Evolutionary conservation across 192 early-diverging fungal genomes (phyloP).

Genomic region (Oehlia diaphana): DNA sequence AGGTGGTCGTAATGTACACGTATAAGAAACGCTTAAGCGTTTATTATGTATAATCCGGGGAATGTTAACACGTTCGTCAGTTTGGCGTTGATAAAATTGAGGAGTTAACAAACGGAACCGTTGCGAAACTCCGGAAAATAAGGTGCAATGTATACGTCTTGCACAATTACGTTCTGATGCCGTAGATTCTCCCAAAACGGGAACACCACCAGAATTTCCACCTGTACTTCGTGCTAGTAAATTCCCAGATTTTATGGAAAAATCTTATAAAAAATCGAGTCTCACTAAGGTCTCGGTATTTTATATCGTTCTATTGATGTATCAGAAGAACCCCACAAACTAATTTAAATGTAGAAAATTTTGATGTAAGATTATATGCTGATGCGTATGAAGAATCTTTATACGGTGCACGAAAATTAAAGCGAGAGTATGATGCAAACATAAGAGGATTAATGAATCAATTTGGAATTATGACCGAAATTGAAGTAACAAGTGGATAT

Average conservation of each 20-base stretch:
- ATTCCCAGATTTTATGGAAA: conserved; percentile 79
- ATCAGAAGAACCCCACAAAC: conserved; percentile 41
- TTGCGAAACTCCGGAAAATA: no score
- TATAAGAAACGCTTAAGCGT: no score
- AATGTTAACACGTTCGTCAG: no score
- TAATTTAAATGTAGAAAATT: conserved; percentile 25
- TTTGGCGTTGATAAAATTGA: no score
- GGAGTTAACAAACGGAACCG: no score
- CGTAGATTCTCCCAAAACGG: conserved; percentile 77
- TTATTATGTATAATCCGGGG: no score
- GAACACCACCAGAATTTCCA: conserved; percentile 51
- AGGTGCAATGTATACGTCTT: conserved; percentile 47
- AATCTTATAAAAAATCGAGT: conserved; percentile 44
- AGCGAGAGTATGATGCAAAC: conserved; percentile 52
- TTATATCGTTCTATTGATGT: conserved; percentile 54
- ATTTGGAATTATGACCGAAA: conserved; percentile 52
- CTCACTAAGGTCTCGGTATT: conserved; percentile 49
- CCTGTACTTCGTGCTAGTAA: conserved; percentile 38
- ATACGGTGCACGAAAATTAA: conserved; percentile 42
- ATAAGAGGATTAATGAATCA: conserved; percentile 64
- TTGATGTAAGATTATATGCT: conserved; percentile 44
- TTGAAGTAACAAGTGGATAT: conserved; percentile 44
- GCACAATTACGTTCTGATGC: conserved; percentile 71
- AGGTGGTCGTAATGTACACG: no score
- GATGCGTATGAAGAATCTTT: conserved; percentile 49